Percentiles rank a stretch among this genome's conserved stretches.
Evolutionary conservation across 148 eudicot genomes (phyloP).

Genomic region (Hydrangea macrophylla): DNA sequence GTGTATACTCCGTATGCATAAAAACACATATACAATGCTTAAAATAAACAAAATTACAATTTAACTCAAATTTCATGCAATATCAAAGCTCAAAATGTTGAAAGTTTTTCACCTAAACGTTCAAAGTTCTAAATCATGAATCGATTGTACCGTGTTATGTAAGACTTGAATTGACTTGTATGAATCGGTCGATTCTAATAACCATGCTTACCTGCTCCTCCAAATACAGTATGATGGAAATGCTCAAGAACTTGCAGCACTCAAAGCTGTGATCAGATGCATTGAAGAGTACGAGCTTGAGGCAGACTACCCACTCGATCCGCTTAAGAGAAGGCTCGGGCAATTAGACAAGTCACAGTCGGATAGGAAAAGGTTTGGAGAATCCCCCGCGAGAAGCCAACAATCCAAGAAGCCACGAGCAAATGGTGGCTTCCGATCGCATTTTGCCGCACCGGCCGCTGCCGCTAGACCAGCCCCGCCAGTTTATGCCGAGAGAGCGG

Average conservation of each 20-base stretch:
- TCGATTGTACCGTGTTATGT: no score
- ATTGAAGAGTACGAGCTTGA: conserved; percentile 43
- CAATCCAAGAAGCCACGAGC: conserved; percentile 34
- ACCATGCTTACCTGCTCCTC: no score
- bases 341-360: conserved; percentile 50
- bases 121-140: no score
- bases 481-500: conserved; percentile 9
- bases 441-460: conserved; percentile 17
- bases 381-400: conserved; percentile 25
- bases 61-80: no score
- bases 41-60: no score
- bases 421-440: conserved; percentile 18
- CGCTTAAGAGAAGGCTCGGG: conserved; percentile 46
- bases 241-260: conserved; percentile 53
- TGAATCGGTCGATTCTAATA: no score
- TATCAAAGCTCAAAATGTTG: no score
- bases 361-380: conserved; percentile 36
- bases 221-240: conserved; percentile 40
- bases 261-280: conserved; percentile 39
- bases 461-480: conserved; percentile 27
- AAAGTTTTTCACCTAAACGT: no score
- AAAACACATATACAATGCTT: no score
- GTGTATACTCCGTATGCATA: no score
- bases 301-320: conserved; percentile 51
- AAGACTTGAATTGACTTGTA: no score